phyloP scores from a whole-genome alignment of 805 yeast genomes.

The Kodamaea leandrae region DNA sequence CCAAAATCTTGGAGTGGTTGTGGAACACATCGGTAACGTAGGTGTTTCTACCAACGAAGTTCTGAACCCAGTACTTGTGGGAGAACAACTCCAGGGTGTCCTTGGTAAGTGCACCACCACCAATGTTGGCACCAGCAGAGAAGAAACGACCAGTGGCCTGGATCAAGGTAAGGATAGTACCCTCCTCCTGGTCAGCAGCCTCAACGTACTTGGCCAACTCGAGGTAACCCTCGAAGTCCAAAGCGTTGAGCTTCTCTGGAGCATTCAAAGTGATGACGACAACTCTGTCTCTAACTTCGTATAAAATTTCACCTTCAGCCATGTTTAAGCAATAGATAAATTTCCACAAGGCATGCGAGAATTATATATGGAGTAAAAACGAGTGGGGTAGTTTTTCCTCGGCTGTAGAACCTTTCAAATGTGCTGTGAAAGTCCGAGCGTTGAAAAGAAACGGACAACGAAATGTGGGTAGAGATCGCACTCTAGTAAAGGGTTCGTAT shows the following conservation, averaged over 20 bases:
- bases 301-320: constrained; percentile 30
- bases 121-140: constrained; percentile 82
- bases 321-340: constrained; percentile 1
- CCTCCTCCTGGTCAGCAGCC: constrained; percentile 59
- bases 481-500: too few species aligned
- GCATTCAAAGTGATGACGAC: constrained; percentile 65
- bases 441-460: too few species aligned
- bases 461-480: too few species aligned
- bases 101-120: constrained; percentile 31
- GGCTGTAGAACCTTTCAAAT: too few species aligned
- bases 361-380: neutral
- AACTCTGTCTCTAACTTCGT: constrained; percentile 45
- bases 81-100: constrained; percentile 32
- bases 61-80: constrained; percentile 48
- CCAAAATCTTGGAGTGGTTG: constrained; percentile 68
- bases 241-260: constrained; percentile 63
- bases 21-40: constrained; percentile 65
- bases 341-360: neutral
- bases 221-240: constrained; percentile 62
- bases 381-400: constrained; percentile 13
- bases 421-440: too few species aligned
- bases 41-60: constrained; percentile 69
- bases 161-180: constrained; percentile 62
- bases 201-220: constrained; percentile 57
- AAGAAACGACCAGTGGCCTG: constrained; percentile 73